phyloP scores from a whole-genome alignment of 495 filamentous ascomycete genomes.

The Mycothermus thermophilus region DNA sequence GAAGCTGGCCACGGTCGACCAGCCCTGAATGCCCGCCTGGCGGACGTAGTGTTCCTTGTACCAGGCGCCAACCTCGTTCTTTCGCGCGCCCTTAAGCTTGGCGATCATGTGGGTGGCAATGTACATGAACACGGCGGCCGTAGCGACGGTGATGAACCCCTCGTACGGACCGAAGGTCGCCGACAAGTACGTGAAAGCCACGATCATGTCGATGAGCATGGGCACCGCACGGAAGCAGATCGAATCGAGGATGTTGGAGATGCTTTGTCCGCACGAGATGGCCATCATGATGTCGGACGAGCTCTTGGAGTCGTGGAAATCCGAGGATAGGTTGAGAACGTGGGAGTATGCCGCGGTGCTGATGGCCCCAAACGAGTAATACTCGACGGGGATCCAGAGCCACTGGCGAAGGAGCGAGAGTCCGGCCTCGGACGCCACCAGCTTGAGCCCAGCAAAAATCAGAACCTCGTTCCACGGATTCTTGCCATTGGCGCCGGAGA shows the following conservation, averaged over 20 bases:
- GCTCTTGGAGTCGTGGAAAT: slow-evolving; percentile 65
- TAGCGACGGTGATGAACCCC: slow-evolving; percentile 51
- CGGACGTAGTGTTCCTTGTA: slow-evolving; percentile 47
- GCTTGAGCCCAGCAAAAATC: slow-evolving; percentile 40
- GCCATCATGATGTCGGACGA: slow-evolving; percentile 57
- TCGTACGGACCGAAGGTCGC: slow-evolving; percentile 60
- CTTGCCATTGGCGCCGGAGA: slow-evolving; percentile 25
- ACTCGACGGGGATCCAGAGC: slow-evolving; percentile 54
- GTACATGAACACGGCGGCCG: slow-evolving; percentile 49
- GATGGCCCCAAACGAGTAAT: slow-evolving; percentile 46
- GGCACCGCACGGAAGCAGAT: slow-evolving; percentile 54
- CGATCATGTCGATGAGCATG: slow-evolving; percentile 54
- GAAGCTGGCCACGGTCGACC: slow-evolving; percentile 59
- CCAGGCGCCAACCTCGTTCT: slow-evolving; percentile 23
- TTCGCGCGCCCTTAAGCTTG: slow-evolving; percentile 21
- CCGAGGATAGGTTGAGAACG: slow-evolving; percentile 62
- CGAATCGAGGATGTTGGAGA: slow-evolving; percentile 50
- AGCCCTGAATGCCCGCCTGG: slow-evolving; percentile 50
- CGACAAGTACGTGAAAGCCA: slow-evolving; percentile 58
- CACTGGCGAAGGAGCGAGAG: slow-evolving; percentile 39
- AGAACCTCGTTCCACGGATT: slow-evolving; percentile 42
- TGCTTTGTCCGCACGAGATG: slow-evolving; percentile 47
- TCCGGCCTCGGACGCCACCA: slow-evolving; percentile 43
- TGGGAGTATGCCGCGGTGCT: slow-evolving; percentile 57
- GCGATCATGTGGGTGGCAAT: slow-evolving; percentile 41